Evolutionary conservation across 2,329 filamentous ascomycete genomes (phyloP).

Genomic region (Exophiala alcalophila): DNA sequence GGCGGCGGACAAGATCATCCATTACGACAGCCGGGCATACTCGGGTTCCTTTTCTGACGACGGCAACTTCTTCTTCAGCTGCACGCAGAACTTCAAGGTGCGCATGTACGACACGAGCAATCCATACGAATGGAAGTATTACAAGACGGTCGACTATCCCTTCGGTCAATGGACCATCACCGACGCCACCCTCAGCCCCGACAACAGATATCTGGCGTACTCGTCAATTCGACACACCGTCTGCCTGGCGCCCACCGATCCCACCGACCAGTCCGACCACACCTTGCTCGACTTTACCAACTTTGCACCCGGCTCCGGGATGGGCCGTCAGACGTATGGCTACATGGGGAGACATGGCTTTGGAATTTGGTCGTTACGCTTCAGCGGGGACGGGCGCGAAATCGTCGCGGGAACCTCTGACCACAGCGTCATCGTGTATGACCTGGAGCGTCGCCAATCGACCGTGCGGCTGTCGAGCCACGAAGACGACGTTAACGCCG

Average conservation of each 20-base stretch:
- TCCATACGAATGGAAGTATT: constrained; percentile 91
- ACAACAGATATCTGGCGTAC: constrained; percentile 89
- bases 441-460: constrained; percentile 75
- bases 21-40: constrained; percentile 82
- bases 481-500: constrained; percentile 87
- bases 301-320: constrained; percentile 25
- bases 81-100: constrained; percentile 87
- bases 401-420: constrained; percentile 84
- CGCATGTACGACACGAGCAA: constrained; percentile 98
- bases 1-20: constrained; percentile 78
- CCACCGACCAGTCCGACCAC: constrained; percentile 74
- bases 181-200: constrained; percentile 83
- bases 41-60: constrained; percentile 96
- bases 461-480: constrained; percentile 77
- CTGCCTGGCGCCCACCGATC: constrained; percentile 82
- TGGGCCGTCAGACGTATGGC: constrained; percentile 15
- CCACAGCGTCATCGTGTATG: constrained; percentile 80
- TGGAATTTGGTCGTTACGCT: constrained; percentile 83
- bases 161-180: constrained; percentile 94
- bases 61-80: constrained; percentile 94
- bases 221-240: constrained; percentile 82
- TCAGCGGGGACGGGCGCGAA: constrained; percentile 86
- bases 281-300: constrained; percentile 71
- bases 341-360: constrained; percentile 34
- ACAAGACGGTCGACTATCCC: constrained; percentile 83